Base-by-base conservation (phyloP, 2,329 filamentous ascomycete species). In the Penicillium griseofulvum region DNA sequence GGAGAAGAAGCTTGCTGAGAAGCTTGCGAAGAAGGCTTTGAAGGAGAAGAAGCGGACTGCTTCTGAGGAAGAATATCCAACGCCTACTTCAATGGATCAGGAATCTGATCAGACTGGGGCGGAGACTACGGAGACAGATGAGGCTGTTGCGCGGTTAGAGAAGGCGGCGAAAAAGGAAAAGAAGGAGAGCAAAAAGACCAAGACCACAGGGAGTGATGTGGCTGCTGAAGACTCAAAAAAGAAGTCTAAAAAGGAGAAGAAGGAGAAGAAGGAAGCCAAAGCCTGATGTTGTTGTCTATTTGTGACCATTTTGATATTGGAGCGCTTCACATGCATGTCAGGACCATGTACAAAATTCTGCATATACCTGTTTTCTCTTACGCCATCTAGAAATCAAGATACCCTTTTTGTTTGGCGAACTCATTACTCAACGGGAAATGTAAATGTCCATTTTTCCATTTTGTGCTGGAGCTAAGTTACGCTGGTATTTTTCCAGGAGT, bases 401-500 rank as follows among this genome's bases (percentile, higher is more conserved):
- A 72, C 69, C 69, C 69, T 65, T 69, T 71, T 66, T 57, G 58
- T 58, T 61, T 63, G 59, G 57, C 55, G 45, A 51, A 43, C 48
- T 49, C 42, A 50, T 48, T 48, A 61, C 50, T 49, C 31, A 49
- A 31, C n/a, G 10, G 22, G 19, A 4, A 29, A 45, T 45, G 19
- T 45, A 42, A 17, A 31, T 24, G 9, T 49, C 36, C 53, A 54
- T 57, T 56, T 57, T 66, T 42, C 28, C 31, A 19, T 37, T 37
- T 57, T 24, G 24, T 26, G 38, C 36, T 48, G 62, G 24, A 55
- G 33, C 16, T 44, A 49, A 48, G 37, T 33, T 65, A 59, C 12
- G 84, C 85, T n/a, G 86, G 86, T 64, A 87, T 78, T 67, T 83
- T 87, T 22, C 88, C 88, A 5, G 87, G 87, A 71, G 85, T 88